Evolutionary conservation across 768 basidiomycete species (phyloP), one percentile per base, ranked within the genome.

Genomic region (Termitomyces sp.): DNA sequence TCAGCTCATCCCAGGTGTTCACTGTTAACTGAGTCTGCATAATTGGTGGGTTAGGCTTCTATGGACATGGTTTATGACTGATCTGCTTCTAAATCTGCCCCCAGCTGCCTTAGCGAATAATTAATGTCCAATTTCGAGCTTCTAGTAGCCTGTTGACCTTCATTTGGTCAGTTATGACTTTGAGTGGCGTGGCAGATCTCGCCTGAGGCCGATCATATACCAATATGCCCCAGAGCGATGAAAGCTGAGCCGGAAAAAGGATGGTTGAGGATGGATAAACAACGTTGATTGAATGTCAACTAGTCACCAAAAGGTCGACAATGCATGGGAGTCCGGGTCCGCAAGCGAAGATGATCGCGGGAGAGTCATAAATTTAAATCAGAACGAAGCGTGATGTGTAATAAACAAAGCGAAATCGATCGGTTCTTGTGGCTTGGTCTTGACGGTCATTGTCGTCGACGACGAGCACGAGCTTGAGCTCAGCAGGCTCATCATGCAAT

Each of bases 401-500:
- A 64, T 55, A 63, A 63, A 56, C 54, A 53, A 49, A 55, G 55
- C 34, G 30, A 53, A 48, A 62, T 60, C 59, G 59, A 63, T 63
- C 48, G 44, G 12, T 34, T 44, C 46, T 40, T 53, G 27, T 36
- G 52, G 42, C 39, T 62, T 60, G 62, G 58, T 60, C 53, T 50
- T 63, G 62, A 60, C 62, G 58, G 58, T 60, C 62, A 63, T 33
- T 60, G 56, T 53, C 48, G 58, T 56, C 59, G 64, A 60, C 64
- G 63, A 55, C 58, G 53, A 55, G 48, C 59, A 58, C 59, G 64
- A 58, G 61, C 64, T 56, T 62, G 63, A 58, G 64, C 56, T 62
- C 60, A 62, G 48, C 61, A 56, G 61, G 64, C 64, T 65, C 58
- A 64, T 44, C 57, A 68, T 68, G 69, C 69, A 67, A 54, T 58